Percentiles rank a stretch among this genome's conserved stretches.
Evolutionary conservation across 306 rosid species (phyloP).

Genomic region (Dryas alaskensis): DNA sequence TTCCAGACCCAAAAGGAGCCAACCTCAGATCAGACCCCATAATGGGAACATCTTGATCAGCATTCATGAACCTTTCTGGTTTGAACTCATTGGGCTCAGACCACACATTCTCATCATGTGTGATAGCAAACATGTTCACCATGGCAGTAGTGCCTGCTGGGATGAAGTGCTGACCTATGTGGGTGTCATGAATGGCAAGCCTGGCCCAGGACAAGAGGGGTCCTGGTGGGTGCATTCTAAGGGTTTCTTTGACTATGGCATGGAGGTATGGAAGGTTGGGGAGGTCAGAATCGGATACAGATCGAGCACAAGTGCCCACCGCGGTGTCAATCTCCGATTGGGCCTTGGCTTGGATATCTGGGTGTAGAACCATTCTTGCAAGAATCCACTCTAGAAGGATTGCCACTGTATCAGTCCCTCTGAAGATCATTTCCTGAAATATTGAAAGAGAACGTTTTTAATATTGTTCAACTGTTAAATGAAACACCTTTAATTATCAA

Average conservation of each 20-base stretch:
- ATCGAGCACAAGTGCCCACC: background rate
- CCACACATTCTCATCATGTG: constrained; percentile 59
- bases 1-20: constrained; percentile 78
- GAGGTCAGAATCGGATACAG: constrained; percentile 49
- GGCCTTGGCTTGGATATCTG: constrained; percentile 60
- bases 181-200: constrained; percentile 57
- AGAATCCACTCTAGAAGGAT: constrained; percentile 78
- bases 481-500: no score
- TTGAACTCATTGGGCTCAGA: constrained; percentile 35
- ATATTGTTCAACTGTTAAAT: no score
- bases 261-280: constrained; percentile 54
- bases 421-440: constrained; percentile 74
- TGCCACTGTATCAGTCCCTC: constrained; percentile 91
- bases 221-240: constrained; percentile 79
- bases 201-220: constrained; percentile 89
- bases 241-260: constrained; percentile 64
- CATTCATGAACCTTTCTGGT: constrained; percentile 53
- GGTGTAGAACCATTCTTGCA: constrained; percentile 87
- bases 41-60: constrained; percentile 26
- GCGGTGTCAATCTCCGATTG: constrained; percentile 46
- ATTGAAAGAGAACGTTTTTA: background rate
- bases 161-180: constrained; percentile 38
- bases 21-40: constrained; percentile 71
- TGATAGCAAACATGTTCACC: constrained; percentile 87
- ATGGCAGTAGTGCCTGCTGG: constrained; percentile 75